phyloP scores from a whole-genome alignment of 805 yeast genomes.

The Ogataea wickerhamii region DNA sequence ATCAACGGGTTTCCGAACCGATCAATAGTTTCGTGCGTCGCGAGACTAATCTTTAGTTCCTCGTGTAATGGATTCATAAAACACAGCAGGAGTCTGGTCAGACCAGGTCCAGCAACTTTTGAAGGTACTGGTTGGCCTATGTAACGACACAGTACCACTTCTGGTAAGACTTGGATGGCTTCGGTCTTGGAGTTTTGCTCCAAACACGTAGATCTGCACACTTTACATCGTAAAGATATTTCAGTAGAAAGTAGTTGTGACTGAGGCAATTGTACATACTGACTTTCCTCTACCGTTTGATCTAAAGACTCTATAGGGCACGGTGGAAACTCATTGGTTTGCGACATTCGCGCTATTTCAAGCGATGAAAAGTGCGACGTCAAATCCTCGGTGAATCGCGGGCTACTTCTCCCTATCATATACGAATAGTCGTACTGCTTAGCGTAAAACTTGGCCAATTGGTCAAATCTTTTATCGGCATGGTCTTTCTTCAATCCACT shows the following conservation, averaged over 20 bases:
- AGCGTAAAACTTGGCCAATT: slow-evolving; percentile 14
- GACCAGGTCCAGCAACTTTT: background rate
- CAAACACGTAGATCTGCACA: slow-evolving; percentile 19
- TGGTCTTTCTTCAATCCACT: slow-evolving; percentile 10
- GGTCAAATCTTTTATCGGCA: slow-evolving; percentile 11
- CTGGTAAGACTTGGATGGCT: background rate
- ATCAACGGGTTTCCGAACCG: background rate
- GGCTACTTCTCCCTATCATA: slow-evolving; percentile 9
- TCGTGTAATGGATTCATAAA: slow-evolving; percentile 14
- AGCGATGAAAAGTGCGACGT: slow-evolving; percentile 16
- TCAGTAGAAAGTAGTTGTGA: slow-evolving; percentile 17
- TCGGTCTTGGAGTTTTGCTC: too few relatives aligned
- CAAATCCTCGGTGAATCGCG: slow-evolving; percentile 11
- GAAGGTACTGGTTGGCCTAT: too few relatives aligned
- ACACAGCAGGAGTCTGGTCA: slow-evolving; percentile 5
- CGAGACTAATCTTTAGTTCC: slow-evolving; percentile 10
- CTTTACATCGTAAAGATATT: slow-evolving; percentile 18
- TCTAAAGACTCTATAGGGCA: background rate
- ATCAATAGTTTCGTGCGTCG: slow-evolving; percentile 14
- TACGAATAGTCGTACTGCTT: slow-evolving; percentile 16
- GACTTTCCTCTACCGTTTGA: background rate
- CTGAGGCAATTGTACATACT: slow-evolving; percentile 18
- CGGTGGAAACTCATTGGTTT: slow-evolving; percentile 6
- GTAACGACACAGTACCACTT: background rate
- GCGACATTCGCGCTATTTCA: slow-evolving; percentile 21